Evolutionary conservation across 2,329 filamentous ascomycete genomes (phyloP).

Genomic region (Plectosphaerella plurivora): DNA sequence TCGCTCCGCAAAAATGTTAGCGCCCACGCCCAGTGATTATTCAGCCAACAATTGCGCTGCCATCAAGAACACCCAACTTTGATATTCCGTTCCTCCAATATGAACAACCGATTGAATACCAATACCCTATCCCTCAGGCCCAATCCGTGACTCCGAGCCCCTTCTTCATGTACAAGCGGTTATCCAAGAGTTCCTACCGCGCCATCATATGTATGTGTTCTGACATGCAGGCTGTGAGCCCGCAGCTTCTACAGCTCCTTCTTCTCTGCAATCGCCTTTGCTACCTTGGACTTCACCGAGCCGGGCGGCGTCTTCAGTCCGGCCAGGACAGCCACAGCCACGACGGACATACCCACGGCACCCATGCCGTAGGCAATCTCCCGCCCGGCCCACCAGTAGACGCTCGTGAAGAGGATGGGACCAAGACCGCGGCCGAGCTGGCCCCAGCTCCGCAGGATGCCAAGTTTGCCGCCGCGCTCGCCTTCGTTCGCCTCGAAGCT

Average conservation of each 20-base stretch:
- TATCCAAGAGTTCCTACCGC: too few relatives aligned
- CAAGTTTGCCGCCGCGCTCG: conserved; percentile 83
- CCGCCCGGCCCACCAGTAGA: conserved; percentile 98
- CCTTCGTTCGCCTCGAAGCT: conserved; percentile 80
- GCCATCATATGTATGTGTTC: too few relatives aligned
- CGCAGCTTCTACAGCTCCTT: conserved; percentile 4
- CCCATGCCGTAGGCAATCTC: conserved; percentile 81
- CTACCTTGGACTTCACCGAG: conserved; percentile 19
- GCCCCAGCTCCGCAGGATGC: conserved; percentile 74
- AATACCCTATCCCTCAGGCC: too few relatives aligned
- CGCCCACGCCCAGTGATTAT: too few relatives aligned
- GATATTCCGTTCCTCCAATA: too few relatives aligned
- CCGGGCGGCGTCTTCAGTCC: conserved; percentile 62
- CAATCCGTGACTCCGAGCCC: too few relatives aligned
- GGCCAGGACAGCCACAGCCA: conserved; percentile 66
- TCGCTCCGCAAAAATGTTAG: too few relatives aligned
- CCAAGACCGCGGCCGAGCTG: conserved; percentile 86
- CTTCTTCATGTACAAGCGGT: too few relatives aligned
- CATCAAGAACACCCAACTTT: too few relatives aligned
- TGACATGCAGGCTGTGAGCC: background rate
- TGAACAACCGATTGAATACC: too few relatives aligned
- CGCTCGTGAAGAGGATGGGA: conserved; percentile 83
- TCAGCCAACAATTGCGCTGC: too few relatives aligned
- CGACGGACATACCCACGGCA: conserved; percentile 72
- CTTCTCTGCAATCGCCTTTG: conserved; percentile 10